Evolutionary conservation across 352 stramenopile species (phyloP).

Genomic region (Hyaloperonospora arabidopsidis): DNA sequence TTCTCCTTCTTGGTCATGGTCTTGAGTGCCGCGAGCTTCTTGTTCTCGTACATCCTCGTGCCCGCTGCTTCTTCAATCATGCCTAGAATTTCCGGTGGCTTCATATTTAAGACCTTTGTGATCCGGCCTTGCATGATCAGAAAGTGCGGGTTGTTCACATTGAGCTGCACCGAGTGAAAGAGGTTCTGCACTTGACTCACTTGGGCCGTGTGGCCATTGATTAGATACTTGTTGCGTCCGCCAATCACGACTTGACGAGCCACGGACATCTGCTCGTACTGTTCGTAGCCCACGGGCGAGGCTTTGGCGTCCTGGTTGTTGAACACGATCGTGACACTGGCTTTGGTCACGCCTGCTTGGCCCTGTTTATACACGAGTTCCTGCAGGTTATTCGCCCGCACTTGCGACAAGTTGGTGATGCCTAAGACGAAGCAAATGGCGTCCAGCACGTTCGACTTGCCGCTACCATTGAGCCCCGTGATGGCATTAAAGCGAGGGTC

Average conservation of each 20-base stretch:
- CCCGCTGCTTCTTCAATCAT: constrained; percentile 99
- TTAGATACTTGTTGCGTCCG: constrained; percentile 99
- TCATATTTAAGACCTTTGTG: constrained; percentile 99
- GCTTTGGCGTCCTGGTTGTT: constrained; percentile 93
- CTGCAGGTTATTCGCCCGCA: constrained; percentile 97
- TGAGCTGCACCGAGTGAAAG: constrained; percentile 99
- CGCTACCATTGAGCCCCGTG: constrained; percentile 98
- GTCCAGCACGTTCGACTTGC: constrained; percentile 99
- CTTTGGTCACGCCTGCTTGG: constrained; percentile 98
- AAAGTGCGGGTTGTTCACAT: constrained; percentile 99
- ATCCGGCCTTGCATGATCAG: constrained; percentile 99
- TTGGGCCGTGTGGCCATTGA: constrained; percentile 97
- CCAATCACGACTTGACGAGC: constrained; percentile 97
- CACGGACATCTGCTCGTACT: constrained; percentile 98
- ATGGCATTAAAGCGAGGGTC: constrained; percentile 99
- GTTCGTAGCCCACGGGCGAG: constrained; percentile 95
- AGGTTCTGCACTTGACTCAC: constrained; percentile 98
- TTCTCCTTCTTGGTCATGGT: constrained; percentile 99
- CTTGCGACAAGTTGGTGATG: constrained; percentile 98
- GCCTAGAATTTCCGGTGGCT: constrained; percentile 97
- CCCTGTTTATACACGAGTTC: constrained; percentile 99
- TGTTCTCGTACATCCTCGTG: constrained; percentile 99
- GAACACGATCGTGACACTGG: constrained; percentile 98
- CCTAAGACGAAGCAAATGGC: constrained; percentile 99
- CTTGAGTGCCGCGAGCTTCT: constrained; percentile 96